Conservation (phyloP, 768 basidiomycete species). For the Pulveroboletus sp. region DNA sequence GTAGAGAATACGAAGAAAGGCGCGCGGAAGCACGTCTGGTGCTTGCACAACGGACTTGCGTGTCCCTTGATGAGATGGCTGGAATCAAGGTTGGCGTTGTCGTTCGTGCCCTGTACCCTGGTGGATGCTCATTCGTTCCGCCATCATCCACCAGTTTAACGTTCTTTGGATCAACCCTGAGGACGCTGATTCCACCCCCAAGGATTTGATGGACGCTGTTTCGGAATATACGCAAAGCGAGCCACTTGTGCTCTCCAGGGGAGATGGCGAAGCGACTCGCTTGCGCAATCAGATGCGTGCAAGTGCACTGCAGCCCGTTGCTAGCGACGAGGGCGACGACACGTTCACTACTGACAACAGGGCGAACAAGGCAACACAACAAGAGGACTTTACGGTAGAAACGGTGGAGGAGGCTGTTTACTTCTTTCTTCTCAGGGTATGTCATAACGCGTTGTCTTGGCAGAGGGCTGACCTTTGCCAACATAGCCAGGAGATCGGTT, state of each 20-base stretch:
- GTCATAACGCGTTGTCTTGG: slow-evolving; percentile 15
- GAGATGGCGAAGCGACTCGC: slow-evolving; percentile 35
- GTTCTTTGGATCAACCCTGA: slow-evolving; percentile 73
- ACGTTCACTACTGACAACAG: slow-evolving; percentile 17
- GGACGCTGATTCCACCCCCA: slow-evolving; percentile 60
- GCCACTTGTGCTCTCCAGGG: slow-evolving; percentile 7
- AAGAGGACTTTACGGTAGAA: slow-evolving; percentile 45
- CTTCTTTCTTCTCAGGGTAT: slow-evolving; percentile 63
- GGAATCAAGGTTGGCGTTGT: slow-evolving; percentile 44
- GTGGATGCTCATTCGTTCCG: slow-evolving; percentile 7
- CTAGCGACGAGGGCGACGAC: slow-evolving; percentile 33
- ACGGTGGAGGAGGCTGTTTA: slow-evolving; percentile 61
- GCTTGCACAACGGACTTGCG: slow-evolving; percentile 71
- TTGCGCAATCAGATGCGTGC: slow-evolving; percentile 70
- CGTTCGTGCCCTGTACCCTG: not conserved
- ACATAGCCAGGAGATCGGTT: slow-evolving; percentile 67
- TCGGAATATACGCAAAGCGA: slow-evolving; percentile 33
- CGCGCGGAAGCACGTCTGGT: slow-evolving; percentile 67
- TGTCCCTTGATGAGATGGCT: slow-evolving; percentile 67
- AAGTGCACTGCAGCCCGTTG: slow-evolving; percentile 58
- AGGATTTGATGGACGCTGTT: slow-evolving; percentile 57
- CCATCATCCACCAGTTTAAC: slow-evolving; percentile 56
- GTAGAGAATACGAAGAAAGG: slow-evolving; percentile 70
- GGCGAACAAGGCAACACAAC: slow-evolving; percentile 19
- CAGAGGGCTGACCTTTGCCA: slow-evolving; percentile 11